Conservation (phyloP, 176 grass and related monocot species). For the Bothriochloa decipiens region DNA sequence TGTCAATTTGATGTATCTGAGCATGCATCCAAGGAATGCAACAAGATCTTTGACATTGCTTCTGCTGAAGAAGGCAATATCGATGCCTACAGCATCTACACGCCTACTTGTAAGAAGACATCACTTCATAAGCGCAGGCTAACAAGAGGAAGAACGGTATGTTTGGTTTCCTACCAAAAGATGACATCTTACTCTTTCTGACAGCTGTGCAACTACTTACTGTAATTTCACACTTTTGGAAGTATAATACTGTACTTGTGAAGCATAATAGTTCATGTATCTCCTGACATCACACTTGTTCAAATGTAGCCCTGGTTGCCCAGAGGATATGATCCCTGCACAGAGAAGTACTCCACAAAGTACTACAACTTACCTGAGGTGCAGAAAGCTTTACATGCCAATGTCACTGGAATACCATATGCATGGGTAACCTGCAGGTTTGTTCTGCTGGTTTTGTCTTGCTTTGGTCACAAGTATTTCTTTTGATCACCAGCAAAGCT, state of each 20-base stretch:
- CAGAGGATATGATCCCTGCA: constrained; percentile 95
- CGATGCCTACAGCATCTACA: constrained; percentile 89
- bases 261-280: constrained; percentile 10
- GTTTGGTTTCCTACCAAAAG: background rate
- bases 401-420: constrained; percentile 77
- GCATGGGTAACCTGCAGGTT: constrained; percentile 77
- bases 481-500: background rate
- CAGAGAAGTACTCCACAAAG: constrained; percentile 60
- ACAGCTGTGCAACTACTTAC: background rate
- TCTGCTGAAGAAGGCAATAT: constrained; percentile 63
- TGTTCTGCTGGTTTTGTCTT: constrained; percentile 34
- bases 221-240: background rate
- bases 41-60: constrained; percentile 41
- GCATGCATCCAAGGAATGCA: constrained; percentile 62
- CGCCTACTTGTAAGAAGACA: constrained; percentile 57
- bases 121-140: constrained; percentile 35
- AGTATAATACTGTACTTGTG: background rate
- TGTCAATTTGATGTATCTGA: constrained; percentile 61
- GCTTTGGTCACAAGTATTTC: constrained; percentile 10
- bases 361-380: constrained; percentile 84
- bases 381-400: constrained; percentile 89
- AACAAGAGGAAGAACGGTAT: constrained; percentile 44
- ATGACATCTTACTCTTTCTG: background rate
- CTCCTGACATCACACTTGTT: constrained; percentile 19
- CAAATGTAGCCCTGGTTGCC: constrained; percentile 73